Base-by-base conservation (phyloP, 495 filamentous ascomycete species). In the Penicillium bialowiezense region DNA sequence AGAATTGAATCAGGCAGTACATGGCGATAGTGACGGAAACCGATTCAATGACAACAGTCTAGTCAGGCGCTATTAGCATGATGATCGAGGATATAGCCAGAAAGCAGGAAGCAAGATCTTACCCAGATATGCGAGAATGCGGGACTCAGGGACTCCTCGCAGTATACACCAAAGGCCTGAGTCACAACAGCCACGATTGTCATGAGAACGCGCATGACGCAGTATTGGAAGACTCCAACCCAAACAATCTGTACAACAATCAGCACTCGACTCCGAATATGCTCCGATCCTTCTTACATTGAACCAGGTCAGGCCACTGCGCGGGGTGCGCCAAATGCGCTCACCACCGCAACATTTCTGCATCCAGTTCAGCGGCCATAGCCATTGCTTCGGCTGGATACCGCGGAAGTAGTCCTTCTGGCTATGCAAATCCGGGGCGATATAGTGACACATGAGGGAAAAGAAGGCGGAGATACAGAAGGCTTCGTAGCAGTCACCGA, bases 391-490 rank as follows among this genome's bases (percentile, higher is more conserved):
- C 2, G 88, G 79, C 21, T 77, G 68, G 52, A 91, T 72, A 18
- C 75, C 69, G 38, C 90, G 78, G 57, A 96, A 96, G 65, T 88
- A 95, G 19, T 91, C 80, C 66, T 96, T 96, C 68, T 96, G 91
- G 21, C 81, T 81, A 58, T 90, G 89, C 21, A 96, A 69, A 55
- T 85, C 80, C 17, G 88, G 88, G 7, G 83, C 87, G 49, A 91
- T 82, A 60, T 95, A 95, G 62, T 86, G 78, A 61, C 90, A 95
- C 58, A 95, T 67, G 17, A 96, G 75, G n/a, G 87, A 81, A 67
- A 96, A 96, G 76, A 96, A 96, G 46, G 85, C 86, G 26, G 89
- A 85, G 50, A 96, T 92, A 35, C 89, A 87, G 58, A 96, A 93
- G 4, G 91, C 90, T 72, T 96, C 91, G 67, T 95, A 95, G 67